Evolutionary conservation across 768 basidiomycete species (phyloP).

Genomic region (Arthromyces matolae): DNA sequence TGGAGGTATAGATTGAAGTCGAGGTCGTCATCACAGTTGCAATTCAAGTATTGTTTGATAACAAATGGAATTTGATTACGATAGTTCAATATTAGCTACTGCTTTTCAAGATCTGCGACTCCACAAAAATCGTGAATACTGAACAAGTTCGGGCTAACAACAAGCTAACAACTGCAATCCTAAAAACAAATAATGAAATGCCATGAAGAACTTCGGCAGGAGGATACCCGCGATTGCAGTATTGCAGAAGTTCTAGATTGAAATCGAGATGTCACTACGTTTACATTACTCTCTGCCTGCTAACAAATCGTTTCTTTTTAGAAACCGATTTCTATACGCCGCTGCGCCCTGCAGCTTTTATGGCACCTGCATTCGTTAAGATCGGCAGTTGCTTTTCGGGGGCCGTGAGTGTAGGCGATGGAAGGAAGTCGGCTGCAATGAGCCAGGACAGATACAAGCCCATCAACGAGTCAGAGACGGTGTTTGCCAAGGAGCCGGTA

Average conservation of each 20-base stretch:
- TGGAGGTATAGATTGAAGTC: too few species aligned
- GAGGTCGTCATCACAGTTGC: too few species aligned
- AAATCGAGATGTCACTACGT: neutral
- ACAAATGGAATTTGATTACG: too few species aligned
- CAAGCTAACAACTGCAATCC: too few species aligned
- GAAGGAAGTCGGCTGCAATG: constrained; percentile 78
- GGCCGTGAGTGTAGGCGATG: constrained; percentile 38
- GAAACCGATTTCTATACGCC: constrained; percentile 34
- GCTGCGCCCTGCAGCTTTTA: constrained; percentile 69
- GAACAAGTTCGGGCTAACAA: too few species aligned
- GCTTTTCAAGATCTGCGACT: too few species aligned
- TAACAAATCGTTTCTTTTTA: neutral
- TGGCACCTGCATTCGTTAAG: constrained; percentile 34
- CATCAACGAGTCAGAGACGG: constrained; percentile 74
- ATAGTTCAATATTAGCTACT: too few species aligned
- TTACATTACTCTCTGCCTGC: constrained; percentile 11
- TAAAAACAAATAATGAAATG: too few species aligned
- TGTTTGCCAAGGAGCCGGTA: constrained; percentile 36
- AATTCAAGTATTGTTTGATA: too few species aligned
- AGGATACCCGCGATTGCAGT: too few species aligned
- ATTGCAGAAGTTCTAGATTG: neutral
- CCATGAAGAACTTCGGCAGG: neutral
- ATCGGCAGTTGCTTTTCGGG: constrained; percentile 48
- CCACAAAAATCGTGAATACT: too few species aligned
- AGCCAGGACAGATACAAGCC: constrained; percentile 93